Conservation (phyloP, 176 grass and related monocot species). For the Carex pumila region DNA sequence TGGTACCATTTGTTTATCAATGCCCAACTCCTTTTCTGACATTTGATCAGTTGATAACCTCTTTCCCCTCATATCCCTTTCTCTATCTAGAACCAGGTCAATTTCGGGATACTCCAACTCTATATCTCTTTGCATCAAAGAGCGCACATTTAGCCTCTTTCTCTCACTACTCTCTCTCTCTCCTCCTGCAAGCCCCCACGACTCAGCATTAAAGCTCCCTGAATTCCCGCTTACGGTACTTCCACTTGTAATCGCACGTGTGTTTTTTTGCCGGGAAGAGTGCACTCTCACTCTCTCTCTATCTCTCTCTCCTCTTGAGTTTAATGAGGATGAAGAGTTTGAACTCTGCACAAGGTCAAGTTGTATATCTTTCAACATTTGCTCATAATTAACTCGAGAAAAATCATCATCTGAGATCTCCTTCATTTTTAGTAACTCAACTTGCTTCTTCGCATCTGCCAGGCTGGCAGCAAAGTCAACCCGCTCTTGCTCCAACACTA, state of each 20-base stretch:
- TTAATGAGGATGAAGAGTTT: slow-evolving; percentile 10
- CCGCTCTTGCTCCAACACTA: slow-evolving; percentile 70
- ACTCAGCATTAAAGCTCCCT: slow-evolving; percentile 42
- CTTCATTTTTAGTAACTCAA: slow-evolving; percentile 59
- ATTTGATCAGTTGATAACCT: slow-evolving; percentile 38
- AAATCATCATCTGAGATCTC: slow-evolving; percentile 51
- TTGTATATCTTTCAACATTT: slow-evolving; percentile 83
- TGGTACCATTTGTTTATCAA: slow-evolving; percentile 63
- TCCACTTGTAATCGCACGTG: neutral
- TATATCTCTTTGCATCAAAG: slow-evolving; percentile 19
- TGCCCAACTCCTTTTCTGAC: slow-evolving; percentile 61
- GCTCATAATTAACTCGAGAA: slow-evolving; percentile 31
- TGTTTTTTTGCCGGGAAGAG: slow-evolving; percentile 35
- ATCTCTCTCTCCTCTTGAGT: neutral
- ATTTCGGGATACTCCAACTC: slow-evolving; percentile 28
- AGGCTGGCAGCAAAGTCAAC: slow-evolving; percentile 58
- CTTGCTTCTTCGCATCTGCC: slow-evolving; percentile 62
- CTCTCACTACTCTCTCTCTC: slow-evolving; percentile 1
- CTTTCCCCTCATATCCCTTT: slow-evolving; percentile 27
- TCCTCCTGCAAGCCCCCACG: slow-evolving; percentile 8
- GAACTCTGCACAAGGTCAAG: slow-evolving; percentile 76
- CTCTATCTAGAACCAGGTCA: slow-evolving; percentile 13
- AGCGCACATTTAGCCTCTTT: slow-evolving; percentile 13
- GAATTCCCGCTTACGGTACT: slow-evolving; percentile 22
- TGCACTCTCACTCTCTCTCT: slow-evolving; percentile 25